These are phyloP conservation scores for Lactarius deliciosus DNA, from an alignment of 768 basidiomycete genomes.

Conservation along the genomic window DNA sequence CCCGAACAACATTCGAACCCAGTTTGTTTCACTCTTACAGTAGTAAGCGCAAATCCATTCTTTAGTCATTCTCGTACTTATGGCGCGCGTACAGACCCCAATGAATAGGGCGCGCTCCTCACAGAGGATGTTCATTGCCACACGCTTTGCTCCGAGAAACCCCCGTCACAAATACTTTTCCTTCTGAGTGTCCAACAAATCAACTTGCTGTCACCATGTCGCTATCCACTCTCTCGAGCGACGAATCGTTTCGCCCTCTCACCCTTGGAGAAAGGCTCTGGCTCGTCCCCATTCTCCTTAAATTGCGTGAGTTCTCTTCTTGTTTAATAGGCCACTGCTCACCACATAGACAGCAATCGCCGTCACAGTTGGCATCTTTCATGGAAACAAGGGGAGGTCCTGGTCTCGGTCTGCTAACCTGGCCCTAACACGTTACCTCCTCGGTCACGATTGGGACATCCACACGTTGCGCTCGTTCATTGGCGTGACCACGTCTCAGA, in stretches of 20 bases:
- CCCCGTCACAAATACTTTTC: no score
- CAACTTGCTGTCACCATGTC: not conserved
- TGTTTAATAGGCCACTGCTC: not conserved
- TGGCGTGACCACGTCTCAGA: conserved; percentile 6
- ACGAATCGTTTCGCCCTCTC: not conserved
- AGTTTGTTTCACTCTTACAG: no score
- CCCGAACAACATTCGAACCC: no score
- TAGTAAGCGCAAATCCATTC: no score
- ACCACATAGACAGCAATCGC: conserved; percentile 10
- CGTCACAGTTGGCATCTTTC: conserved; percentile 16
- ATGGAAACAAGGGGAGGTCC: conserved; percentile 12
- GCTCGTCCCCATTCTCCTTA: not conserved
- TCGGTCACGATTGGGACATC: conserved; percentile 1
- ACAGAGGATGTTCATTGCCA: no score
- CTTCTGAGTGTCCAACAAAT: not conserved
- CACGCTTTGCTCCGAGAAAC: no score
- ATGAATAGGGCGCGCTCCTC: no score
- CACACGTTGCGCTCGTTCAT: conserved; percentile 5
- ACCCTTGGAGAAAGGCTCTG: conserved; percentile 7
- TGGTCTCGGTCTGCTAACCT: conserved; percentile 10
- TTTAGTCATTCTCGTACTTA: no score
- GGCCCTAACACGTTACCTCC: conserved; percentile 1
- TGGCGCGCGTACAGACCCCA: no score
- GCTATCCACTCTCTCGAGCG: not conserved
- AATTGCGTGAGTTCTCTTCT: conserved; percentile 4